Evolutionary conservation across 208 protist genomes (phyloP), one percentile per base, ranked within the genome.

Genomic region (Lotmaria passim): DNA sequence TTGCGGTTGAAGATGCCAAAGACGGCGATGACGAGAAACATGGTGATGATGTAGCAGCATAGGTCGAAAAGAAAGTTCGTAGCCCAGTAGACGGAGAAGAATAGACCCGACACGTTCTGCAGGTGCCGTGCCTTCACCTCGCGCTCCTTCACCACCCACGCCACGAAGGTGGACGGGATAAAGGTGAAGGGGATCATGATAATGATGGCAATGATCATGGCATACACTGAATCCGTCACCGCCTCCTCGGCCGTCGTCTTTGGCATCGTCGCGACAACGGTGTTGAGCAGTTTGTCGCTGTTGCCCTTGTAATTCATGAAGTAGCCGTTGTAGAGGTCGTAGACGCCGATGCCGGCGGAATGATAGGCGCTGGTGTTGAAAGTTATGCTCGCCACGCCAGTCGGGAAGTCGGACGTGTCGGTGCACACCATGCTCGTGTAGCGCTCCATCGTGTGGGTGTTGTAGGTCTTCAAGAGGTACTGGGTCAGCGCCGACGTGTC

Each of bases 41-140:
- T 83, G 24, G 80, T 89, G 61, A 93, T 78, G 46, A 86, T 33
- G 62, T 88, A 89, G 57, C 80, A 85, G 39, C 48, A 57, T 17
- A 93, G 28, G 65, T 95, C 90, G 55, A 91, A 93, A 21, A 93
- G 23, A 65, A 89, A 93, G 73, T 92, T 95, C 7, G 87, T 69
- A 14, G 90, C 14, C 87, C 85, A 92, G 77, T 95, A 95, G 4
- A 89, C 46, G 70, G 62, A 69, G 59, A 83, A 81, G 59, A 71
- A 72, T 39, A 92, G 62, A 15, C 85, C 90, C 7, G 83, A 89
- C 15, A 95, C 75, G 59, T 80, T 85, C 79, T 93, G 84, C 65
- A 91, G 69, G 57, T 93, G 83, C 24, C 76, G 78, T 23, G 85
- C 75, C 68, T 84, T 90, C 58, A 66, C 81, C 69, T 90, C 74